phyloP scores from a whole-genome alignment of 73 alveolate genomes.

The Symbiodinium natans region DNA sequence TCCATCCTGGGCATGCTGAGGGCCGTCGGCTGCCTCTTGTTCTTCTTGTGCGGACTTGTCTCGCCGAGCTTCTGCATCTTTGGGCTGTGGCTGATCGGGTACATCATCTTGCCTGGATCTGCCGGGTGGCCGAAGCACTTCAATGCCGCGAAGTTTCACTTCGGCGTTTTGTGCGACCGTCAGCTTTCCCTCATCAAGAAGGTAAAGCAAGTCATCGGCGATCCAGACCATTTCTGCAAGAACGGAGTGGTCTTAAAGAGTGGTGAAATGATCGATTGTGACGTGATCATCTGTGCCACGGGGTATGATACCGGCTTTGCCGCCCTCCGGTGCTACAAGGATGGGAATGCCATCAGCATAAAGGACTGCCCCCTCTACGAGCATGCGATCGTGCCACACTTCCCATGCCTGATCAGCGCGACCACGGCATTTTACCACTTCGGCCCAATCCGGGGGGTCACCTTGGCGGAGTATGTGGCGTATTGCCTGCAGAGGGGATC shows the following conservation, averaged over 20 bases:
- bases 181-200: not conserved
- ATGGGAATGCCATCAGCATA: not conserved
- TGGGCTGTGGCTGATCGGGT: not conserved
- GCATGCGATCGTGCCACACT: not conserved
- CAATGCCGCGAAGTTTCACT: not conserved
- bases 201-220: not conserved
- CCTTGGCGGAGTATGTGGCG: not conserved
- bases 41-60: not conserved
- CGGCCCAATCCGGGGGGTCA: slow-evolving; percentile 11
- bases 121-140: not conserved
- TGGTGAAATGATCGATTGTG: not conserved
- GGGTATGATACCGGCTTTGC: not conserved
- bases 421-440: not conserved
- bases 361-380: not conserved
- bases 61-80: not conserved
- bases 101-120: not conserved
- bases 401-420: slow-evolving; percentile 3
- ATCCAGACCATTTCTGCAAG: not conserved
- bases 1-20: not conserved
- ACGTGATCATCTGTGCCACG: not conserved
- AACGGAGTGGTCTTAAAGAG: not conserved
- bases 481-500: not conserved
- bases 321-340: not conserved
- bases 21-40: not conserved
- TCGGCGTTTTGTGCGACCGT: not conserved